phyloP scores from a whole-genome alignment of 2,329 filamentous ascomycete species.

The Fusarium sp. region DNA sequence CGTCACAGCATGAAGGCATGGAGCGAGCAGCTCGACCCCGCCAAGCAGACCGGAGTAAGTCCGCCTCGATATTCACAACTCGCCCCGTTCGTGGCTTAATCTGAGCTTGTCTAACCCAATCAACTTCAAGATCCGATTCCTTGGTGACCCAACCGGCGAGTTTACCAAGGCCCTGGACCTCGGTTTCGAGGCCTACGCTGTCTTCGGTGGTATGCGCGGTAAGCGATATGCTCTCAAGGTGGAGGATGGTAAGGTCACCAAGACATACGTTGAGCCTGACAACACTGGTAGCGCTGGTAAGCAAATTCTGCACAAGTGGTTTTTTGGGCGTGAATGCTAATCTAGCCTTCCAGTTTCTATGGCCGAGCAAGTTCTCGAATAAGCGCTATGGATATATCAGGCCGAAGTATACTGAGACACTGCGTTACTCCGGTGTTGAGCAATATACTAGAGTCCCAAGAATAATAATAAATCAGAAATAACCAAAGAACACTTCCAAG shows the following conservation, averaged over 20 bases:
- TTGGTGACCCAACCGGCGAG: conserved; percentile 81
- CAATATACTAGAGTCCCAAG: not conserved
- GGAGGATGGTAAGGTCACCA: conserved; percentile 86
- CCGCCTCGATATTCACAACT: not conserved
- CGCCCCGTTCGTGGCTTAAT: not conserved
- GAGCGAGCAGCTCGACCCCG: conserved; percentile 80
- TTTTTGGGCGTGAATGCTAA: not conserved
- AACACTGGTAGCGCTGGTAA: conserved; percentile 84
- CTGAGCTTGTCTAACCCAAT: conserved; percentile 1
- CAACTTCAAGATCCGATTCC: conserved; percentile 78
- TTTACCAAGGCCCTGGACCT: conserved; percentile 89
- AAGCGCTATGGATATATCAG: not conserved
- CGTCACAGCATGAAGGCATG: conserved; percentile 85
- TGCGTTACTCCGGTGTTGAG: not conserved
- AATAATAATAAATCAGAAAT: not conserved
- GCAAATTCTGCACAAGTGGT: conserved; percentile 40
- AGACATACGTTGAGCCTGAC: conserved; percentile 86
- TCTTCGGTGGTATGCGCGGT: conserved; percentile 85
- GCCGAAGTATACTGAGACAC: not conserved
- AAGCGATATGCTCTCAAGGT: conserved; percentile 90
- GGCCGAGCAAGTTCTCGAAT: conserved; percentile 42
- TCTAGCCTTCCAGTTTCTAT: conserved; percentile 33
- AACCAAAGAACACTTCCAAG: not conserved
- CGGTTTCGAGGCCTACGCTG: conserved; percentile 76
- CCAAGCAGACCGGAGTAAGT: conserved; percentile 79